Base-by-base conservation (phyloP, 352 stramenopile genomes). In the Phytopythium vexans region DNA sequence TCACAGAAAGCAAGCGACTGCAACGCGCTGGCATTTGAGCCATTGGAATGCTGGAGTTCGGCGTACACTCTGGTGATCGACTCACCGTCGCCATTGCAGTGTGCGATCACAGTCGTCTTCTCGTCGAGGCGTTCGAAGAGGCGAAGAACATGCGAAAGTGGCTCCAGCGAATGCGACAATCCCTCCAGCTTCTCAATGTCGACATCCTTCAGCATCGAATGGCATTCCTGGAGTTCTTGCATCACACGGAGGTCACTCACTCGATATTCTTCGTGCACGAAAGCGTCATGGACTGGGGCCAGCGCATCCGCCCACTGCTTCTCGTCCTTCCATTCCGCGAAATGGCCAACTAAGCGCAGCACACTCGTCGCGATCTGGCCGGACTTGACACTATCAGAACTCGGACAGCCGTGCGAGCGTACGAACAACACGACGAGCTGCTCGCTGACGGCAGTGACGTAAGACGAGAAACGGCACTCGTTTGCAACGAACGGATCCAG, bases 361-460 rank as follows among this genome's bases (percentile, higher is more conserved):
- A 76, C 27, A 16, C 37, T 32, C 33, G 55, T 49, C 27, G 73
- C 46, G 52, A 71, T 66, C 31, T 39, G 54, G 14, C 60, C 57
- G 5, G 64, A 73, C 11, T 42, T 44, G 16, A 58, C 46, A 32
- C 63, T 58, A 8, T 56, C 46, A 32, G 38, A 47, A 14, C 41
- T 61, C 4, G 60, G 53, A 27, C 27, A 47, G 15, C 12, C 16
- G 41, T 62, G 37, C 37, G 16, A 60, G 6, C 46, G 21, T 41
- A 78, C 8, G 41, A 70, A 80, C 4, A 41, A 27, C 8, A 68
- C 43, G 12, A 70, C 55, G 9, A 80, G 57, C 1, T 45, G 54
- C 39, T 83, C 73, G 51, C 56, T 66, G 9, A 55, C 4, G 16
- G 79, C 36, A 42, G 65, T 64, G 36, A 74, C 15, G 31, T 72